Base-by-base conservation (phyloP, 164 flowering plant genomes). In the Magnolia officinalis region DNA sequence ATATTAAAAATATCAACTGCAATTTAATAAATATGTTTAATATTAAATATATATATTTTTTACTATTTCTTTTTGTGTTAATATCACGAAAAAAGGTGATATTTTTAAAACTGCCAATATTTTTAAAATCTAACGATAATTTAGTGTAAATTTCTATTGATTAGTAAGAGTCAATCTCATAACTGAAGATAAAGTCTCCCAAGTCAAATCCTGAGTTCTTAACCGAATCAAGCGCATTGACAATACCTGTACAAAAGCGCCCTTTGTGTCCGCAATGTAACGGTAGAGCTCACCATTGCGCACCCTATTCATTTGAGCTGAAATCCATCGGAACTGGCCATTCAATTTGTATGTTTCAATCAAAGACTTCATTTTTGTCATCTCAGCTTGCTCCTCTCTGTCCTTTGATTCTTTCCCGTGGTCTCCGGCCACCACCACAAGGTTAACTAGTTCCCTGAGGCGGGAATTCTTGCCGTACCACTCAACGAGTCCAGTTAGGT, bases 271-370 rank as follows among this genome's bases (percentile, higher is more conserved):
- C 10, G 93, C 93, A 67, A 93, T 91, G 87, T 77, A 89, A n/a
- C 99, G 94, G 79, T 95, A 95, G 20, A 96, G 91, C 72, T 94
- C 99, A 16, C 99, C 99, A 52, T 96, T 96, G 79, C 96, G 90
- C 63, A 94, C 93, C 20, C 98, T 77, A 86, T 96, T 86, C 98
- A 91, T 96, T 82, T 96, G 99, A n/a, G 99, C 84, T 58, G 97
- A 94, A 52, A 96, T 94, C 99, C 99, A 96, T 50, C 99, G 83
- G 89, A 96, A 94, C 59, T 96, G 96, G 2, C 97, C 97, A 68
- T 94, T 86, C 84, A 96, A 58, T 6, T 92, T 90, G 90, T 96
- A 90, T 67, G 88, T 85, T 51, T 96, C 92, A 21, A 96, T 96
- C 2, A 89, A 87, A 2, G 23, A 81, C 67, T 90, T 81, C 97